Percentiles rank a stretch among this genome's conserved stretches.
Evolutionary conservation across 2,329 filamentous ascomycete genomes (phyloP).

Genomic region (Colletotrichum scovillei): DNA sequence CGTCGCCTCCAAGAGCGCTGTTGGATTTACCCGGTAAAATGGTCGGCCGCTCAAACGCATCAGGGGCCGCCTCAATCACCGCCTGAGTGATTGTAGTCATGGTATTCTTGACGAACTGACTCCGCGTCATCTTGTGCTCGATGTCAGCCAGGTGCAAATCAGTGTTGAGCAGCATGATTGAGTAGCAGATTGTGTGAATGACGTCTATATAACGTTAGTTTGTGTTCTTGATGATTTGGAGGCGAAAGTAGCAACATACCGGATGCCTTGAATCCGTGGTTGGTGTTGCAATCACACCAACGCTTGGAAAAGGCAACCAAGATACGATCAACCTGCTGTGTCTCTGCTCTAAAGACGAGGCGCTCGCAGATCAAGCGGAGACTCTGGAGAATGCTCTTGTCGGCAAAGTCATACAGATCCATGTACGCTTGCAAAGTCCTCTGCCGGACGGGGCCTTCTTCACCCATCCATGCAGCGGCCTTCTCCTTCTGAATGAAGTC

Average conservation of each 20-base stretch:
- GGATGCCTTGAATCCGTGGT: slow-evolving; percentile 90
- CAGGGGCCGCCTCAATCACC: slow-evolving; percentile 77
- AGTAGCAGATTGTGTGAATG: slow-evolving; percentile 97
- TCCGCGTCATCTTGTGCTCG: slow-evolving; percentile 94
- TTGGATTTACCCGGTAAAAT: slow-evolving; percentile 60
- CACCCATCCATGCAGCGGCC: slow-evolving; percentile 90
- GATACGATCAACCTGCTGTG: slow-evolving; percentile 96
- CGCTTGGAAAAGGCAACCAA: slow-evolving; percentile 87
- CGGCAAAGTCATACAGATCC: slow-evolving; percentile 88
- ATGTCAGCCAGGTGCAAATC: slow-evolving; percentile 96
- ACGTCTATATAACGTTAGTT: slow-evolving; percentile 72
- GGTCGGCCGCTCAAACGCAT: slow-evolving; percentile 70
- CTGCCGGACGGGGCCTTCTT: slow-evolving; percentile 71
- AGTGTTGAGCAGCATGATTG: slow-evolving; percentile 93
- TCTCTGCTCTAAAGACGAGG: slow-evolving; percentile 88
- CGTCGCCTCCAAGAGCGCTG: slow-evolving; percentile 42
- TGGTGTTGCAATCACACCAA: slow-evolving; percentile 94
- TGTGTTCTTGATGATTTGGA: background rate
- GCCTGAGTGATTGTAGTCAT: slow-evolving; percentile 88
- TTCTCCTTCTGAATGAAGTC: slow-evolving; percentile 82
- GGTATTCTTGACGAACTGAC: slow-evolving; percentile 96
- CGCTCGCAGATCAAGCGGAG: slow-evolving; percentile 85
- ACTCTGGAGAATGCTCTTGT: slow-evolving; percentile 81
- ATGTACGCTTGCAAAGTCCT: slow-evolving; percentile 82
- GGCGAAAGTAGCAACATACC: slow-evolving; percentile 64